Evolutionary conservation across 345 rosid genomes (phyloP), one percentile per base, ranked within the genome.

Genomic region (Limnanthes douglasii): DNA sequence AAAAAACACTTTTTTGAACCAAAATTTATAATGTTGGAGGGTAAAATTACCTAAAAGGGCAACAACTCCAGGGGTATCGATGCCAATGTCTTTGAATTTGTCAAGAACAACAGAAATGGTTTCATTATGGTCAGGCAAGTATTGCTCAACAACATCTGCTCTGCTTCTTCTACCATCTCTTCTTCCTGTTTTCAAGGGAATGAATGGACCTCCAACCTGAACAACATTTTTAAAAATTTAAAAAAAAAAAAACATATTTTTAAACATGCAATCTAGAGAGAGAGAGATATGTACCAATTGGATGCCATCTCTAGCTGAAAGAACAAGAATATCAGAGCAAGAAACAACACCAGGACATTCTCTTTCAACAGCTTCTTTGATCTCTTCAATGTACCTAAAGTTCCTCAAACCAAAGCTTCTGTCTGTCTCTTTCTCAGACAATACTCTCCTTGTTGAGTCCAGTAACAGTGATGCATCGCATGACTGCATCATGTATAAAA

Each of bases 391-490:
- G 69, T 88, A 88, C 54, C 97, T 75, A 53, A 88, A 88, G 64
- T 88, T 88, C 59, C 97, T 76, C 13, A 88, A 50, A 0, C 95
- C 97, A 53, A 88, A 88, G 57, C 95, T 88, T 58, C 97, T 62
- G 71, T 83, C 97, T 4, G 78, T 73, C 42, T 88, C 97, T 71
- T 83, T 88, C 75, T 83, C 97, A 14, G 95, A 86, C 62, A 88
- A 53, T 60, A 39, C 65, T 62, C 90, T 83, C 61, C 97, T 76
- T 29, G 93, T 88, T 7, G 97, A 88, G 70, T 88, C 97, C 70
- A 88, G 58, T 59, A 88, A 62, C 62, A 83, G 74, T 30, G 97
- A 88, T 35, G 97, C 95, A 57, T 88, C 97, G 32, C 95, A 88
- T 31, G 97, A 83, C 97, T 88, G 44, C 2, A 1, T 6, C 20